These are phyloP conservation scores for Nitzschia sp. DNA, from an alignment of 108 stramenopile species.

Conservation along the genomic window DNA sequence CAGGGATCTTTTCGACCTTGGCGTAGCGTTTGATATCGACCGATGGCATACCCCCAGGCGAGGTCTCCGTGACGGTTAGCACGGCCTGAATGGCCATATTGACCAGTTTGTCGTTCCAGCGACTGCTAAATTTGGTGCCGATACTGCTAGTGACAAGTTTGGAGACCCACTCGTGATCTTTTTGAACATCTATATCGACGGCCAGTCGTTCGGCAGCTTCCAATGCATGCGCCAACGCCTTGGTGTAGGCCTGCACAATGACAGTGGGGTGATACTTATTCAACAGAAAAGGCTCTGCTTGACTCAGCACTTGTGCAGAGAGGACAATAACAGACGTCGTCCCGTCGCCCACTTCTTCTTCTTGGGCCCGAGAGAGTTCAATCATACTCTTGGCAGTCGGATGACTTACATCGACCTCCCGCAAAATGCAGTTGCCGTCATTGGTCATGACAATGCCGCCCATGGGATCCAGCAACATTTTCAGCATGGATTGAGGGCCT, in stretches of 20 bases:
- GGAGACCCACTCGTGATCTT: constrained; percentile 85
- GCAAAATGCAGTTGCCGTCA: constrained; percentile 99
- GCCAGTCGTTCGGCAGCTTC: constrained; percentile 89
- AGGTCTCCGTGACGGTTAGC: constrained; percentile 71
- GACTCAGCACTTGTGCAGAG: constrained; percentile 96
- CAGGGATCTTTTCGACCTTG: constrained; percentile 99
- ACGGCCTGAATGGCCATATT: constrained; percentile 98
- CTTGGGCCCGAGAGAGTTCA: constrained; percentile 96
- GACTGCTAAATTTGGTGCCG: constrained; percentile 96
- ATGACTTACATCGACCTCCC: constrained; percentile 99
- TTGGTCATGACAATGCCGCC: constrained; percentile 99
- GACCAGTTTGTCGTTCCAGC: constrained; percentile 97
- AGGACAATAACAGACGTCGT: constrained; percentile 99
- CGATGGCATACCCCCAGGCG: constrained; percentile 30
- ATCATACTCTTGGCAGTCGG: constrained; percentile 99
- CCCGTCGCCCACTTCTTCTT: constrained; percentile 99
- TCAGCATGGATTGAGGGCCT: constrained; percentile 98
- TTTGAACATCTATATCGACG: constrained; percentile 80
- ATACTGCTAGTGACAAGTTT: constrained; percentile 92
- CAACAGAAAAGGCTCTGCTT: constrained; percentile 96
- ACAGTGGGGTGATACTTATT: constrained; percentile 96
- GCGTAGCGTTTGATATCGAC: constrained; percentile 99
- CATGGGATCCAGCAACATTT: constrained; percentile 99
- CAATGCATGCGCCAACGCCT: constrained; percentile 92
- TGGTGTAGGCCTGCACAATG: constrained; percentile 94